Conservation (phyloP, 805 yeast genomes). For the Candida piceae region DNA sequence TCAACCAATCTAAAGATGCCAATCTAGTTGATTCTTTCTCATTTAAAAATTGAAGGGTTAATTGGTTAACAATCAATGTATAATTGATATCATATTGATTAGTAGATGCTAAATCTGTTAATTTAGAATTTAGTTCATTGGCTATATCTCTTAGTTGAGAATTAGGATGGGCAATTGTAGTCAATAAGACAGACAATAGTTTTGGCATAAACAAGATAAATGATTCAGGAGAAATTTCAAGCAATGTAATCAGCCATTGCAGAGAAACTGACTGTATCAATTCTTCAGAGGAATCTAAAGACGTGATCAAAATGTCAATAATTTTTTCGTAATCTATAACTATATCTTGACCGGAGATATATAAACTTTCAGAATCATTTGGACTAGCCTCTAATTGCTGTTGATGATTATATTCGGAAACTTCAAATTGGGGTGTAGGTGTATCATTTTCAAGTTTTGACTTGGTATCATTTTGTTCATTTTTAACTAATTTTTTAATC, state of each 20-base stretch:
- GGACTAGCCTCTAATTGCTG: background rate
- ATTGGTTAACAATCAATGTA: slow-evolving; percentile 59
- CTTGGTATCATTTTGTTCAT: slow-evolving; percentile 24
- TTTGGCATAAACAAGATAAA: slow-evolving; percentile 72
- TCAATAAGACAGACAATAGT: slow-evolving; percentile 61
- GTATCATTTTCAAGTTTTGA: too few relatives aligned
- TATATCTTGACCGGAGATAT: slow-evolving; percentile 77
- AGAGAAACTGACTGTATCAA: slow-evolving; percentile 77
- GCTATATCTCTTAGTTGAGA: slow-evolving; percentile 50
- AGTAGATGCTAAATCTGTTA: slow-evolving; percentile 45
- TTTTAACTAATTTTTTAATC: slow-evolving; percentile 48
- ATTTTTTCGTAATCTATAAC: slow-evolving; percentile 75
- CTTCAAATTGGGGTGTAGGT: too few relatives aligned
- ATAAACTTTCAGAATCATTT: slow-evolving; percentile 41
- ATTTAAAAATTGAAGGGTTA: slow-evolving; percentile 66
- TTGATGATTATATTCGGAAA: too few relatives aligned
- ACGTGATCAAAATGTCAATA: slow-evolving; percentile 75
- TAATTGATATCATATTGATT: slow-evolving; percentile 36
- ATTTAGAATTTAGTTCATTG: slow-evolving; percentile 47
- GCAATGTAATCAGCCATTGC: slow-evolving; percentile 73
- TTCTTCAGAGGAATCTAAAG: slow-evolving; percentile 65
- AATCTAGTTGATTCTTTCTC: slow-evolving; percentile 78
- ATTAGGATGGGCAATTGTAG: slow-evolving; percentile 52
- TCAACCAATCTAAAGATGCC: slow-evolving; percentile 86
- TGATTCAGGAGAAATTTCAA: slow-evolving; percentile 70